Base-by-base conservation (phyloP, 2,329 filamentous ascomycete species). In the Penicillium fuscoglaucum region DNA sequence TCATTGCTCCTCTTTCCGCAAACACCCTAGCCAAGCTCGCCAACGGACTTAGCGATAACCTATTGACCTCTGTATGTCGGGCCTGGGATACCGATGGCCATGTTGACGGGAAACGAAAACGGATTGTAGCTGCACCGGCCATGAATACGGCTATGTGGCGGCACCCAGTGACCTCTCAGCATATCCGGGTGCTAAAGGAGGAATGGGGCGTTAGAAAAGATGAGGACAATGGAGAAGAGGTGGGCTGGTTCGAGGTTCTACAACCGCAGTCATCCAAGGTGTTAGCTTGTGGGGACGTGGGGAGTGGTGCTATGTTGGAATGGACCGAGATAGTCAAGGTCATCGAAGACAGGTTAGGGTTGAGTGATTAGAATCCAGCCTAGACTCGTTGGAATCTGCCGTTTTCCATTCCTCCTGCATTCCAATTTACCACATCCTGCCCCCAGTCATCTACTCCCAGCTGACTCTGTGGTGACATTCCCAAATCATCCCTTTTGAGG, bases 101-200 rank as follows among this genome's bases (percentile, higher is more conserved):
- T 19, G 76, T 87, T 9, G 85, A 88, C 24, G 69, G 62, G 33
- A 52, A 54, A 15, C 83, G 80, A 73, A 89, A 87, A 74, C 84
- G 80, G 61, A 90, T 96, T 46, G 65, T 93, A 1, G 88, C 92
- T 0, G 89, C 89, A 3, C 87, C 87, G 1, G 86, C 89, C 29
- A 95, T 96, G 90, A 96, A 96, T 73, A 91, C 86, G 37, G 86
- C 87, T 6, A 96, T 96, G 92, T 96, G 89, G 88, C 79, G 82
- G 55, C 90, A 96, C 70, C 92, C 91, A 2, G 78, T 96, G 45
- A 96, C 92, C 1, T 81, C 76, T 41, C 84, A 82, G 62, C 90
- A 96, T 63, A 76, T 96, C 39, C 78, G 78, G 46, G 79, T 88
- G 0, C 77, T 96, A 33, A 83, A 87, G 61, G 82, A 88, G 43